Conservation (phyloP, 1,284 basidiomycete species). For the Pascua sp. region DNA sequence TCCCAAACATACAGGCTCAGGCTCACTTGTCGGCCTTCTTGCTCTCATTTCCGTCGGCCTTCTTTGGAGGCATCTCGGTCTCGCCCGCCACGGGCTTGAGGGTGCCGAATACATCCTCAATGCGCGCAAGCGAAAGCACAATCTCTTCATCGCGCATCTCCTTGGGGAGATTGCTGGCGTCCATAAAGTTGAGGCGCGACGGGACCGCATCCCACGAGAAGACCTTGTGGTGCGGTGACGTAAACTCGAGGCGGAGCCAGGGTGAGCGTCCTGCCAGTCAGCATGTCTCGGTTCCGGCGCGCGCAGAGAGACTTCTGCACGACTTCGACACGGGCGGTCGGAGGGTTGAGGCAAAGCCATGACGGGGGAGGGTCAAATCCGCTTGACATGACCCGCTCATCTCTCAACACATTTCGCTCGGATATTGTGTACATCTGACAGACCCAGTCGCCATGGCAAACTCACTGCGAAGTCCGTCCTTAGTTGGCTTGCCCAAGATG, state of each 20-base stretch:
- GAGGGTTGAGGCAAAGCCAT: too few relatives aligned
- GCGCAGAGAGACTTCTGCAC: too few relatives aligned
- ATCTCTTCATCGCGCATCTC: slow-evolving; percentile 6
- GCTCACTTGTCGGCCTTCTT: too few relatives aligned
- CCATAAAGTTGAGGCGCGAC: slow-evolving; percentile 17
- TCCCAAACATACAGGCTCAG: too few relatives aligned
- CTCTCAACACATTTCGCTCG: too few relatives aligned
- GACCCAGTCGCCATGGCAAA: not conserved
- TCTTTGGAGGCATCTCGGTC: too few relatives aligned
- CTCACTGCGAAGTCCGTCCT: slow-evolving; percentile 4
- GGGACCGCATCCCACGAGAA: slow-evolving; percentile 7
- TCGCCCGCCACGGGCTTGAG: not conserved
- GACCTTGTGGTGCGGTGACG: not conserved
- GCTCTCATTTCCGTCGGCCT: too few relatives aligned
- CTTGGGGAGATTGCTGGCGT: slow-evolving; percentile 1
- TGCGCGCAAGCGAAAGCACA: slow-evolving; percentile 7
- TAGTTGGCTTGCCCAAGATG: slow-evolving; percentile 2
- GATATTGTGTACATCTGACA: too few relatives aligned
- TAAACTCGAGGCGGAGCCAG: not conserved
- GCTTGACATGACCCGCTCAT: too few relatives aligned
- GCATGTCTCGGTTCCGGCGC: too few relatives aligned
- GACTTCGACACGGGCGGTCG: too few relatives aligned
- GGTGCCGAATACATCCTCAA: slow-evolving; percentile 19
- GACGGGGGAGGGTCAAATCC: too few relatives aligned
- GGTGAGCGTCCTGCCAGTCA: not conserved